Conservation (phyloP, 495 filamentous ascomycete species). For the Penicillium egyptiacum region DNA sequence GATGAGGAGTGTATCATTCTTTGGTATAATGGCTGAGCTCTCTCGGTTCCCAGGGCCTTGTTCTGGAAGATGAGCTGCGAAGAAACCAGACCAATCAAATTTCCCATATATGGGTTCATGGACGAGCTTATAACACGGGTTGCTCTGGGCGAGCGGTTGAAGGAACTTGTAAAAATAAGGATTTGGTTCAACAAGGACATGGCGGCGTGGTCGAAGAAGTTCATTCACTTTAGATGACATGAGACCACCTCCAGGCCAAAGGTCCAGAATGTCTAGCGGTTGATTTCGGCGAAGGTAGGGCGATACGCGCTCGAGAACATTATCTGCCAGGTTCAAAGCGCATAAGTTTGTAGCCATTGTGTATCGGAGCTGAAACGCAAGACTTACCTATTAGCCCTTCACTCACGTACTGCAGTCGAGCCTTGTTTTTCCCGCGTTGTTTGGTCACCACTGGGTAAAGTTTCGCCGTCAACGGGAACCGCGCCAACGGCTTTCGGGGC, state of each 20-base stretch:
- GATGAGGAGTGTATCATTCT: constrained; percentile 68
- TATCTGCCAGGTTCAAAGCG: constrained; percentile 35
- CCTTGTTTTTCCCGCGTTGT: neutral
- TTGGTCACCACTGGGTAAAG: neutral
- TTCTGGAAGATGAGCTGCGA: constrained; percentile 44
- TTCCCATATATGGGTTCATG: constrained; percentile 47
- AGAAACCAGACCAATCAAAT: constrained; percentile 46
- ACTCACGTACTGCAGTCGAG: constrained; percentile 50
- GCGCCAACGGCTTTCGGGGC: neutral
- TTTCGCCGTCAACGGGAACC: constrained; percentile 1
- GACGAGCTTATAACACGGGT: constrained; percentile 54
- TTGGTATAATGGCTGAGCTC: constrained; percentile 31
- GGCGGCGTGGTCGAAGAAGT: constrained; percentile 68
- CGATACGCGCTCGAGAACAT: constrained; percentile 52
- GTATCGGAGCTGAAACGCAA: neutral
- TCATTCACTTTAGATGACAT: constrained; percentile 76
- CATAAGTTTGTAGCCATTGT: constrained; percentile 4
- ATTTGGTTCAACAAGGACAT: constrained; percentile 76
- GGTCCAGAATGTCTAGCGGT: constrained; percentile 78
- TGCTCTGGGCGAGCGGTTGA: constrained; percentile 57
- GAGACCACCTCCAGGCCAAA: constrained; percentile 74
- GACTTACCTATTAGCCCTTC: constrained; percentile 60
- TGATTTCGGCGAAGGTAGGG: constrained; percentile 60
- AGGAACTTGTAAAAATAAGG: constrained; percentile 54
- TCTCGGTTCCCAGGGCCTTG: constrained; percentile 23